phyloP scores from a whole-genome alignment of 805 yeast genomes.

The Starmera caribaea region DNA sequence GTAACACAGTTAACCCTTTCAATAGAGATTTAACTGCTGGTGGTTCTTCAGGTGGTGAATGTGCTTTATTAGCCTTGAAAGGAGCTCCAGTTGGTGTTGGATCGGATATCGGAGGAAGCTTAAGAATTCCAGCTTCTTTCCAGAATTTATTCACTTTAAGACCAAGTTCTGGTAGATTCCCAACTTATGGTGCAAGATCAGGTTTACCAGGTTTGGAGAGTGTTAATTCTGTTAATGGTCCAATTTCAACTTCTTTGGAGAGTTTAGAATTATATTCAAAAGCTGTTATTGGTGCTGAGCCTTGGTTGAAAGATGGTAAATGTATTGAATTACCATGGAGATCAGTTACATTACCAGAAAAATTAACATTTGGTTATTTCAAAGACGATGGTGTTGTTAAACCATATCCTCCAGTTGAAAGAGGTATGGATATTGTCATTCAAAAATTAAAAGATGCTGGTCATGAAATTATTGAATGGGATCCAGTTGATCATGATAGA shows the following conservation, averaged over 20 bases:
- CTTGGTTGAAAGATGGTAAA: slow-evolving; percentile 35
- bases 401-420: slow-evolving; percentile 39
- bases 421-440: slow-evolving; percentile 31
- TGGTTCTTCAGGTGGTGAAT: slow-evolving; percentile 49
- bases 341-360: slow-evolving; percentile 23
- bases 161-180: slow-evolving; percentile 37
- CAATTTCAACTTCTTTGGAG: slow-evolving; percentile 30
- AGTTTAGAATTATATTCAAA: slow-evolving; percentile 26
- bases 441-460: slow-evolving; percentile 30
- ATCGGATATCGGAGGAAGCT: slow-evolving; percentile 44
- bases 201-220: slow-evolving; percentile 31
- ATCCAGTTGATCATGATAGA: slow-evolving; percentile 28
- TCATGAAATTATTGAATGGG: slow-evolving; percentile 41
- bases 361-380: slow-evolving; percentile 31
- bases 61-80: slow-evolving; percentile 32
- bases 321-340: slow-evolving; percentile 33
- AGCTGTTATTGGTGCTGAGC: slow-evolving; percentile 23
- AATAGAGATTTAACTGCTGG: slow-evolving; percentile 36
- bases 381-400: slow-evolving; percentile 33
- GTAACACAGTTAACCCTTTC: slow-evolving; percentile 36
- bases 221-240: slow-evolving; percentile 38
- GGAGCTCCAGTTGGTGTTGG: slow-evolving; percentile 48
- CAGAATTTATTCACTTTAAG: slow-evolving; percentile 32
- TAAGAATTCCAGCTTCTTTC: slow-evolving; percentile 37
- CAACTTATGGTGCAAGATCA: slow-evolving; percentile 24